Evolutionary conservation across 495 filamentous ascomycete species (phyloP).

Genomic region (Hypoxylon trugodes): DNA sequence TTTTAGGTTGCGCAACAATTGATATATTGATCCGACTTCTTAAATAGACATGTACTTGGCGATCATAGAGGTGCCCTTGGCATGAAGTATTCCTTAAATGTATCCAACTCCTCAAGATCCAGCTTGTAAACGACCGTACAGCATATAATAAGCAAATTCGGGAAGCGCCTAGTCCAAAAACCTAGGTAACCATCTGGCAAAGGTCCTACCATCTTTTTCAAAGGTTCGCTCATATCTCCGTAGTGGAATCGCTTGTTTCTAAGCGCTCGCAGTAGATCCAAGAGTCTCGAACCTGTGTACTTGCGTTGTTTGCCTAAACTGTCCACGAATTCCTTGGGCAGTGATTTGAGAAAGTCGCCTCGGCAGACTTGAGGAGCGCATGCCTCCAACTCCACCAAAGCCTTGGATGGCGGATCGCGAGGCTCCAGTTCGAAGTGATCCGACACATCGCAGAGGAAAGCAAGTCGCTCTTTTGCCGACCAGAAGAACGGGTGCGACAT

Average conservation of each 20-base stretch:
- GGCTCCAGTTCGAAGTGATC: conserved; percentile 95
- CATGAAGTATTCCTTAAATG: conserved; percentile 79
- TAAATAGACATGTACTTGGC: background rate
- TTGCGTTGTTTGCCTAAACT: conserved; percentile 93
- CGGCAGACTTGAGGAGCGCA: conserved; percentile 48
- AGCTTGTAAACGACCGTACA: conserved; percentile 75
- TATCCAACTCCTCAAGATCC: conserved; percentile 68
- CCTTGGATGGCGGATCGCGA: conserved; percentile 75
- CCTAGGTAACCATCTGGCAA: conserved; percentile 84
- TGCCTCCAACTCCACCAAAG: conserved; percentile 67
- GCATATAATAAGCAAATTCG: conserved; percentile 81
- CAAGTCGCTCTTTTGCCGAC: conserved; percentile 82
- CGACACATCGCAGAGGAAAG: conserved; percentile 90
- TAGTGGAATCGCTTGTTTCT: conserved; percentile 97
- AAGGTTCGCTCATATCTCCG: conserved; percentile 82
- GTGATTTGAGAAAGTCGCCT: conserved; percentile 76
- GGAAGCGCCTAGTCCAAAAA: conserved; percentile 86
- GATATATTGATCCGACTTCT: background rate
- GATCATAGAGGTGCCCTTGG: conserved; percentile 45
- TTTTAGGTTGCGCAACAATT: background rate
- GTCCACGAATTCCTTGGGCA: conserved; percentile 85
- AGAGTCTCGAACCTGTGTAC: conserved; percentile 81
- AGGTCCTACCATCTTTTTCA: conserved; percentile 81
- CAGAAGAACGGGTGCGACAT: conserved; percentile 97
- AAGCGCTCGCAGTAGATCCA: conserved; percentile 88